phyloP scores from a whole-genome alignment of 441 rosid species.

The Populus hybrid region DNA sequence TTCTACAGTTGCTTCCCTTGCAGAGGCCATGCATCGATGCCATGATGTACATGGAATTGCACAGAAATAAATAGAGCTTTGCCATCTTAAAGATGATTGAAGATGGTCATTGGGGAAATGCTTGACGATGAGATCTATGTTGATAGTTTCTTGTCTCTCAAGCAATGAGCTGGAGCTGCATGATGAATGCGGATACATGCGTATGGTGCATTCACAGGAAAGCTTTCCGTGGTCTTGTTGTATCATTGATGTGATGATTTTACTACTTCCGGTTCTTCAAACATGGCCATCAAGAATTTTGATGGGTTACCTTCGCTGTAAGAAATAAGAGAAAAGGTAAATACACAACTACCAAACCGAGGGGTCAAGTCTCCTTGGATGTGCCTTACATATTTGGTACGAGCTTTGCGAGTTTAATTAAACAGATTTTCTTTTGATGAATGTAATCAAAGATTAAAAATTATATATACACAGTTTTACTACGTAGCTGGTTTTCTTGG shows the following conservation, averaged over 20 bases:
- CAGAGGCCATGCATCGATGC: constrained; percentile 13
- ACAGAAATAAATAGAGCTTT: neutral
- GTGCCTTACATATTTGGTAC: neutral
- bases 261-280: neutral
- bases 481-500: neutral
- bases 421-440: neutral
- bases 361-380: neutral
- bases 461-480: neutral
- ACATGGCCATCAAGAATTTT: neutral
- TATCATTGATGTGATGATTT: neutral
- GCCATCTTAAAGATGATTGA: neutral
- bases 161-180: neutral
- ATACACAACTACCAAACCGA: neutral
- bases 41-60: neutral
- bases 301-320: neutral
- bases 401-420: neutral
- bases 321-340: neutral
- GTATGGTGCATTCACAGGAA: neutral
- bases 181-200: neutral
- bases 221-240: neutral
- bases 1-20: constrained; percentile 27
- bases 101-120: neutral
- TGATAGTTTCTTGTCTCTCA: neutral
- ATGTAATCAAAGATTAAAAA: neutral
- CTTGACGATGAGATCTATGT: neutral